Conservation (phyloP, 1,284 basidiomycete genomes). For the Hortiboletus rubellus region DNA sequence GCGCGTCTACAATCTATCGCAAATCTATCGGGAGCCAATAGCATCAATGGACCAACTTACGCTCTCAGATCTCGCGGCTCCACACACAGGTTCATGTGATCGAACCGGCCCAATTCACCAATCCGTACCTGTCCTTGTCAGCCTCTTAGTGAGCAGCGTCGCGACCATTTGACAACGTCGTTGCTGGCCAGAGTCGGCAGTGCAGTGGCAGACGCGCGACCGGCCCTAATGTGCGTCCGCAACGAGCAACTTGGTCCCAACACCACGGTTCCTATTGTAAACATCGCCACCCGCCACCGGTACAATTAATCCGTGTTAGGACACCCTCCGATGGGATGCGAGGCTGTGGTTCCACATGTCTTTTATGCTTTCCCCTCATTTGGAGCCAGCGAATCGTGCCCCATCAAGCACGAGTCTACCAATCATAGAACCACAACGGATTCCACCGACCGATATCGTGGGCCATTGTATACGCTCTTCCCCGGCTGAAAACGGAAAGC, state of each 20-base stretch:
- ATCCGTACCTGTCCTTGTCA: constrained; percentile 12
- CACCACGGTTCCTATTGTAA: constrained; percentile 29
- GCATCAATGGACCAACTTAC: constrained; percentile 18
- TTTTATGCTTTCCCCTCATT: constrained; percentile 12
- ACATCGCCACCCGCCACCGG: constrained; percentile 38
- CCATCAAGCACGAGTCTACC: constrained; percentile 22
- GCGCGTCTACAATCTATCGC: constrained; percentile 23
- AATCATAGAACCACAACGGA: constrained; percentile 59
- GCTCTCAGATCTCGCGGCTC: neutral
- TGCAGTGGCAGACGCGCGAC: constrained; percentile 11
- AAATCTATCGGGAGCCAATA: constrained; percentile 24
- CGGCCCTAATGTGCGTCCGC: constrained; percentile 19
- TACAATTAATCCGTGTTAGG: constrained; percentile 21
- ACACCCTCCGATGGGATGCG: neutral
- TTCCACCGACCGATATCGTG: constrained; percentile 72
- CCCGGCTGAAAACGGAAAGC: constrained; percentile 52
- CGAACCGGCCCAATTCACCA: constrained; percentile 1
- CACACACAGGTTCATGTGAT: neutral
- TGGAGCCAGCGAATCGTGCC: constrained; percentile 9
- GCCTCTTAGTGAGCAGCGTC: constrained; percentile 15
- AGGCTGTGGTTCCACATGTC: constrained; percentile 26
- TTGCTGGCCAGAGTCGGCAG: constrained; percentile 16
- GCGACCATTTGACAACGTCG: constrained; percentile 9
- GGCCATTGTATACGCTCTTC: constrained; percentile 85
- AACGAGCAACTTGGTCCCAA: constrained; percentile 17